Percentiles rank a stretch among this genome's conserved stretches.
Evolutionary conservation across 2,329 filamentous ascomycete genomes (phyloP).

Genomic region (Neopestalotiopsis rosae): DNA sequence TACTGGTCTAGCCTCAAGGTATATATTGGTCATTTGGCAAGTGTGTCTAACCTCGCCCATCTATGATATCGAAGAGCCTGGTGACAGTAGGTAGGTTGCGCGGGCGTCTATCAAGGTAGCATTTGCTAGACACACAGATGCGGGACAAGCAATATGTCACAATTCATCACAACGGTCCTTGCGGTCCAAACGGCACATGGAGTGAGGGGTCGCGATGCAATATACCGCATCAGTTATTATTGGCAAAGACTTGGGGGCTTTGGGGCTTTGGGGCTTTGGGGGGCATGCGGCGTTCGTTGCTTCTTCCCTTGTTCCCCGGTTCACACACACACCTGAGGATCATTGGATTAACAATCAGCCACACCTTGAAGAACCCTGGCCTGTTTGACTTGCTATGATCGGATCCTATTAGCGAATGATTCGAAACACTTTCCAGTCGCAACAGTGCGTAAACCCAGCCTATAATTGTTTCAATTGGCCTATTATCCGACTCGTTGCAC

Average conservation of each 20-base stretch:
- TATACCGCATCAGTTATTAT: conserved; percentile 27
- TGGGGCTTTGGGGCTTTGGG: conserved; percentile 16
- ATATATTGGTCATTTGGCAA: neutral
- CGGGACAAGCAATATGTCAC: conserved; percentile 8
- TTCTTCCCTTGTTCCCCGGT: conserved; percentile 20
- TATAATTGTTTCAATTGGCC: conserved; percentile 11
- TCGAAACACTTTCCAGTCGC: conserved; percentile 16
- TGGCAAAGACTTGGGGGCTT: too few species aligned
- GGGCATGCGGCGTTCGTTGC: conserved; percentile 13
- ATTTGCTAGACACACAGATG: conserved; percentile 8
- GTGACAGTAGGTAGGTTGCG: neutral
- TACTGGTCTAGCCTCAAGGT: too few species aligned
- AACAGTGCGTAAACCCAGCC: conserved; percentile 10
- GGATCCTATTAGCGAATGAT: conserved; percentile 10
- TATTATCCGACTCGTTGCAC: neutral
- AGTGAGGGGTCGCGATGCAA: conserved; percentile 17
- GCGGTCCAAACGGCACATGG: neutral
- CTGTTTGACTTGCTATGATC: conserved; percentile 13
- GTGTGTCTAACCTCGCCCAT: neutral
- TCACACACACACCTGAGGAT: conserved; percentile 17
- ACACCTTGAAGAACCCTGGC: neutral
- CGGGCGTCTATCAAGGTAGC: neutral
- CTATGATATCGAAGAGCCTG: neutral
- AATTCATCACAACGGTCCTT: conserved; percentile 1
- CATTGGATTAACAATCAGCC: conserved; percentile 19